These are phyloP conservation scores for Jackrogersella multiformis DNA, from an alignment of 495 filamentous ascomycete species.

Conservation along the genomic window DNA sequence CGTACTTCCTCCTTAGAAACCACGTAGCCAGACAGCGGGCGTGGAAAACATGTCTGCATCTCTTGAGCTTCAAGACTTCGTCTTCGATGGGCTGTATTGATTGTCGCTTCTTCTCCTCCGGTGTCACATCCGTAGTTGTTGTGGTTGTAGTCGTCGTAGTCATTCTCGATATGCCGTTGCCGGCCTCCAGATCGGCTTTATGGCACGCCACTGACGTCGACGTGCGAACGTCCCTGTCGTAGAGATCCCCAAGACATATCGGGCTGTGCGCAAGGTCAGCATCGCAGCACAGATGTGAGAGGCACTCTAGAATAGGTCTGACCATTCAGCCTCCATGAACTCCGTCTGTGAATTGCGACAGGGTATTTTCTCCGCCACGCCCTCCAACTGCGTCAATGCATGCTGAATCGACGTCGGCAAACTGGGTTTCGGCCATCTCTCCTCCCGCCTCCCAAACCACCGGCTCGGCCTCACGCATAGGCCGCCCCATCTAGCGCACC, in stretches of 20 bases:
- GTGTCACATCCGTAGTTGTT: neutral
- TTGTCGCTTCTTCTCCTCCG: neutral
- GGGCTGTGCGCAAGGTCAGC: conserved; percentile 17
- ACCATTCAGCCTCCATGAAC: conserved; percentile 31
- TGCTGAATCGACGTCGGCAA: conserved; percentile 27
- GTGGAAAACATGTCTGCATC: conserved; percentile 42
- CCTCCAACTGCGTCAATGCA: conserved; percentile 27
- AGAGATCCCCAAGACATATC: conserved; percentile 33
- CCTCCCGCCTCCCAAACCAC: neutral
- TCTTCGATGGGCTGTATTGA: conserved; percentile 21
- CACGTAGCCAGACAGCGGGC: conserved; percentile 38
- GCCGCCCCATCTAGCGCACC: conserved; percentile 15
- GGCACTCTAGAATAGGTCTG: neutral
- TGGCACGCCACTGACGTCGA: neutral
- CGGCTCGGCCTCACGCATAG: neutral
- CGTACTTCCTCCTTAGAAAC: conserved; percentile 31
- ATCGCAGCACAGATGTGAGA: neutral
- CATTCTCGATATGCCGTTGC: conserved; percentile 4
- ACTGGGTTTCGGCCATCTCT: conserved; percentile 4
- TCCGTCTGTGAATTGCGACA: conserved; percentile 22
- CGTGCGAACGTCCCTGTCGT: conserved; percentile 6
- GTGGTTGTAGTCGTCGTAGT: conserved; percentile 3
- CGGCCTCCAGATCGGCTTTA: conserved; percentile 26
- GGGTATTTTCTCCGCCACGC: conserved; percentile 22
- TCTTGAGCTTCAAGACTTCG: conserved; percentile 36